These are phyloP conservation scores for Clonostachys rosea DNA, from an alignment of 2,329 filamentous ascomycete species.

Conservation along the genomic window DNA sequence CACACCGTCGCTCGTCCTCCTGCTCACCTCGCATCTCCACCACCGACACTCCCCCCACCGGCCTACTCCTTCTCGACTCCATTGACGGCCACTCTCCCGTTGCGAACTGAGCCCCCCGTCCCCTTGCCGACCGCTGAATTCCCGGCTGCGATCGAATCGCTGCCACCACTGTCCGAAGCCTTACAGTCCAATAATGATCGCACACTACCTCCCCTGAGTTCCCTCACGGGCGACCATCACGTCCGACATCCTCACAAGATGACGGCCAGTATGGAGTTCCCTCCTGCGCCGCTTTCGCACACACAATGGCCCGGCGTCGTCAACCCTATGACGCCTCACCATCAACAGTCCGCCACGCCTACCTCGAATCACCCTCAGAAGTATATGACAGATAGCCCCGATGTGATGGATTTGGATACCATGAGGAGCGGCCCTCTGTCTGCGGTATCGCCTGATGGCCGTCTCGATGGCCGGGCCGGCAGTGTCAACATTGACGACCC, in stretches of 20 bases:
- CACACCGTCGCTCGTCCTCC: background rate
- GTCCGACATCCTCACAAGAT: slow-evolving; percentile 8
- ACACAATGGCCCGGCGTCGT: no score
- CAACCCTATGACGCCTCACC: no score
- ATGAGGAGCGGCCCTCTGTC: slow-evolving; percentile 32
- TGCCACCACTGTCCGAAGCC: slow-evolving; percentile 10
- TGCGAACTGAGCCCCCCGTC: background rate
- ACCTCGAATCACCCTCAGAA: slow-evolving; percentile 5
- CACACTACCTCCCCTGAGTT: slow-evolving; percentile 28
- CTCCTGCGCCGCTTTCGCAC: slow-evolving; percentile 10
- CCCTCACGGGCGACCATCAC: slow-evolving; percentile 21
- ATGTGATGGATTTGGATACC: slow-evolving; percentile 43
- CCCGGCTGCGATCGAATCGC: background rate
- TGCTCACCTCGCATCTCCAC: background rate
- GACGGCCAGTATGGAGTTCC: slow-evolving; percentile 5
- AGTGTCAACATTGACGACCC: slow-evolving; percentile 61
- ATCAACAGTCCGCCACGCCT: no score
- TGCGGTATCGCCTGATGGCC: slow-evolving; percentile 39
- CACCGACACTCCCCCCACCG: background rate
- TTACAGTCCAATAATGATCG: slow-evolving; percentile 7
- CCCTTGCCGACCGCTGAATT: no score
- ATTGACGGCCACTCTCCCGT: background rate
- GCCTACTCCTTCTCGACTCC: background rate
- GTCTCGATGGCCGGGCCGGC: slow-evolving; percentile 35
- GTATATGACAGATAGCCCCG: slow-evolving; percentile 36